Percentiles rank a stretch among this genome's conserved stretches.
phyloP scores from a whole-genome alignment of 768 basidiomycete species.

The Suillus placidus region DNA sequence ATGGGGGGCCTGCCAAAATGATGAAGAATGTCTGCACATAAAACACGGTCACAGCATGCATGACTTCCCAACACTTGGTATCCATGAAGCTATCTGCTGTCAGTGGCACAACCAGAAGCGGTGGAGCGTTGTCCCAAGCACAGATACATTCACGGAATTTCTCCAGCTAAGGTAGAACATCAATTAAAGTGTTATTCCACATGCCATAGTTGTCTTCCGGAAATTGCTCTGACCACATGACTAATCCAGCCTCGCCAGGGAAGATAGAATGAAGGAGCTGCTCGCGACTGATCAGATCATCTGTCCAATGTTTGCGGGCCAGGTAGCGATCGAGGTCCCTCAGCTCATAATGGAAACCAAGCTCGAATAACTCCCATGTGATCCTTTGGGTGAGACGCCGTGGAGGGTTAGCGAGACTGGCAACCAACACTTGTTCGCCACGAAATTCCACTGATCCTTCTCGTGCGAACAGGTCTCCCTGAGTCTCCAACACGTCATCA shows the following conservation, averaged over 20 bases:
- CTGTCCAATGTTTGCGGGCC: not conserved
- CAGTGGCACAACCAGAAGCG: not conserved
- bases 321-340: slow-evolving; percentile 13
- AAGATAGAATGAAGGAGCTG: not conserved
- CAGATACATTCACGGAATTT: not conserved
- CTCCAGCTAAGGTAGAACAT: not conserved
- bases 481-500: not conserved
- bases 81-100: not conserved
- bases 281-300: not conserved
- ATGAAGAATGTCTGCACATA: slow-evolving; percentile 10
- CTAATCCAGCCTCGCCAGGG: not conserved
- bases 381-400: not conserved
- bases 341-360: slow-evolving; percentile 22
- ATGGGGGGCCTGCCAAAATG: slow-evolving; percentile 7
- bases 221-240: slow-evolving; percentile 4
- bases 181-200: not conserved
- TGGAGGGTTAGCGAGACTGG: slow-evolving; percentile 1
- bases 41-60: not conserved
- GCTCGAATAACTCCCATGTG: slow-evolving; percentile 20
- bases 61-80: slow-evolving; percentile 2
- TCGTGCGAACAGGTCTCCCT: not conserved
- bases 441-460: not conserved
- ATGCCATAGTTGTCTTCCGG: not conserved
- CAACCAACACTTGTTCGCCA: not conserved
- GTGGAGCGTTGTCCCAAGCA: not conserved